A percentile compares a stretch with the other conserved stretches of the same genome.
phyloP scores from a whole-genome alignment of 768 basidiomycete genomes.

The Mrakia frigida region DNA sequence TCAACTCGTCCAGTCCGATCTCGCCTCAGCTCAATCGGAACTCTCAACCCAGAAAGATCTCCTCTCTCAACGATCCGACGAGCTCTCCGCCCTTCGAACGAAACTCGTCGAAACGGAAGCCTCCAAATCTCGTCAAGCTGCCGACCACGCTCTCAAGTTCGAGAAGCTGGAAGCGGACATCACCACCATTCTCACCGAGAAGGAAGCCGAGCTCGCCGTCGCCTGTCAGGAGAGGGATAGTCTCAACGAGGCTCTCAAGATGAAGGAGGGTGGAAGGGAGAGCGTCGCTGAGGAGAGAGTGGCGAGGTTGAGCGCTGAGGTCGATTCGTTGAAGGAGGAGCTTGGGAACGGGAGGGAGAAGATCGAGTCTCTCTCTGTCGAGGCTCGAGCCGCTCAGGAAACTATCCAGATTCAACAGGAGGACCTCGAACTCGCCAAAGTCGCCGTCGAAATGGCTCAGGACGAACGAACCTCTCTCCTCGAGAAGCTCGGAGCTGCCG shows the following conservation, averaged over 20 bases:
- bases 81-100: neutral
- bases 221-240: conserved; percentile 17
- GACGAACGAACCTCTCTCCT: conserved; percentile 40
- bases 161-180: conserved; percentile 53
- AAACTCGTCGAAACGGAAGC: conserved; percentile 2
- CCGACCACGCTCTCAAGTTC: conserved; percentile 37
- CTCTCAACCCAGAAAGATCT: neutral
- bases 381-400: conserved; percentile 56
- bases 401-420: conserved; percentile 65
- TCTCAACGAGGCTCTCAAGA: conserved; percentile 6
- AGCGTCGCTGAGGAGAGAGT: neutral
- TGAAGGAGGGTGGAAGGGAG: conserved; percentile 10
- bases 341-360: conserved; percentile 31
- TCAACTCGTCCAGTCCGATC: neutral
- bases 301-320: conserved; percentile 35
- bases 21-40: neutral
- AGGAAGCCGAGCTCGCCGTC: conserved; percentile 6
- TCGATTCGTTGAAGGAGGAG: conserved; percentile 44
- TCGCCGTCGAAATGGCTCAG: conserved; percentile 56
- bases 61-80: neutral
- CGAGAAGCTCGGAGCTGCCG: conserved; percentile 24
- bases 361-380: conserved; percentile 50
- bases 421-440: conserved; percentile 54
- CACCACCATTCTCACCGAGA: conserved; percentile 49
- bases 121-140: conserved; percentile 9